Evolutionary conservation across 768 basidiomycete genomes (phyloP), one percentile per base, ranked within the genome.

Genomic region (Lentinula guzmanii): DNA sequence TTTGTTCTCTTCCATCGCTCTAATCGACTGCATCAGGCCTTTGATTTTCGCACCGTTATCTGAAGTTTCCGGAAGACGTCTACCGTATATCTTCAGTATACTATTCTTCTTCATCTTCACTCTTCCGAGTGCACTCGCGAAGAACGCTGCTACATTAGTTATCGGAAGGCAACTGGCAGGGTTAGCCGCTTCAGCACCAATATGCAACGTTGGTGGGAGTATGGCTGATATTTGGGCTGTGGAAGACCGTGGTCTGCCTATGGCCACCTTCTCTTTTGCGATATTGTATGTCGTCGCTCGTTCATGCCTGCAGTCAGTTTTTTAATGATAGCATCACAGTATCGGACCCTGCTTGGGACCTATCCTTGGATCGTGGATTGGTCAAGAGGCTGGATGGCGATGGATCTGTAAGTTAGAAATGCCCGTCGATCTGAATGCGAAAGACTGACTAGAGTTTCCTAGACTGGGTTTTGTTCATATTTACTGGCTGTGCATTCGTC

Each of bases 301-400:
- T 39, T 16, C 0, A n/a, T 24, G 58, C 50, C 18, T 18, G 11
- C 18, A 31, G 33, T 24, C 5, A 5, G 16, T n/a, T 10, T 50
- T 39, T 9, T 54, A 18, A 48, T 18, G n/a, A 6, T 24, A 15
- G 1, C 11, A 31, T 45, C 18, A 10, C 58, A 75, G 76, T 66
- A 70, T 80, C 11, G 81, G 79, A 9, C 81, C 80, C 0, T 77
- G 76, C 34, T 24, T 81, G 34, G 82, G 82, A 1, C 83, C 83
- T 0, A 72, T 85, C 65, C 65, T 82, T 34, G 82, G 80, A 39
- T 77, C 79, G 2, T 78, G 74, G 68, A 82, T 81, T 58, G 76
- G 78, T 4, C 70, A 77, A 65, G 63, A 68, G n/a, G 72, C 72
- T n/a, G 80, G 79, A 0, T 79, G 77, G 77, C 66, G 77, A 51